Evolutionary conservation across 1,284 basidiomycete genomes (phyloP).

Genomic region (Gomphus bonarii): DNA sequence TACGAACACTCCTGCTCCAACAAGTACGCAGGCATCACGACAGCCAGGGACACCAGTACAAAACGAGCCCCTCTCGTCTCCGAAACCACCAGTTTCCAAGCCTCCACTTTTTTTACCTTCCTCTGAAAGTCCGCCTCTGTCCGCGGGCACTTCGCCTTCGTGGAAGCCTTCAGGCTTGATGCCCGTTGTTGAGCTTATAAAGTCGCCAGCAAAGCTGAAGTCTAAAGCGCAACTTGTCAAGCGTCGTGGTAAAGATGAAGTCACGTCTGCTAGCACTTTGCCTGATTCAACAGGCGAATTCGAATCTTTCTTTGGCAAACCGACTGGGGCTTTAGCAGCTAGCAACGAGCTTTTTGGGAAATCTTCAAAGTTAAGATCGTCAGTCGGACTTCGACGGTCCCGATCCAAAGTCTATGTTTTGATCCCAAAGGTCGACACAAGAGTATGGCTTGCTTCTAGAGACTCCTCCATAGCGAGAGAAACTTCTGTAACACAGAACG

Average conservation of each 20-base stretch:
- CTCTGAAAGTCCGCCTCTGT: conserved; percentile 1
- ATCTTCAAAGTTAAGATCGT: not conserved
- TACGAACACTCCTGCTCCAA: not conserved
- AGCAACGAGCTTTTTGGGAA: not conserved
- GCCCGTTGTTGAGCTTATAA: conserved; percentile 2
- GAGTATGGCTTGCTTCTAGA: not conserved
- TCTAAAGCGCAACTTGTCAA: not conserved
- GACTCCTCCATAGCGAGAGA: not conserved
- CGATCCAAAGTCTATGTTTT: not conserved
- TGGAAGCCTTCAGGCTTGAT: not conserved
- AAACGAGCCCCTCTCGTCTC: not conserved
- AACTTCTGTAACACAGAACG: not conserved
- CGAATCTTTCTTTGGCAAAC: not conserved
- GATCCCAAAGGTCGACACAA: not conserved
- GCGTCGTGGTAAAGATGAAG: not conserved
- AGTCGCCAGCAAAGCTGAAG: not conserved
- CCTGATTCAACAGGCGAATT: not conserved
- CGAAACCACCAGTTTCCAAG: not conserved
- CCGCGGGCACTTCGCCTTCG: not conserved
- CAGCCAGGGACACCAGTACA: not conserved
- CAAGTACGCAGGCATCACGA: not conserved
- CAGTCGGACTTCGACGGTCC: not conserved
- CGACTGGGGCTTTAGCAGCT: not conserved
- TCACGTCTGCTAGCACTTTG: not conserved
- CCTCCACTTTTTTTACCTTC: conserved; percentile 1